Conservation (phyloP, 2,329 filamentous ascomycete species). For the Aspergillus sp. region DNA sequence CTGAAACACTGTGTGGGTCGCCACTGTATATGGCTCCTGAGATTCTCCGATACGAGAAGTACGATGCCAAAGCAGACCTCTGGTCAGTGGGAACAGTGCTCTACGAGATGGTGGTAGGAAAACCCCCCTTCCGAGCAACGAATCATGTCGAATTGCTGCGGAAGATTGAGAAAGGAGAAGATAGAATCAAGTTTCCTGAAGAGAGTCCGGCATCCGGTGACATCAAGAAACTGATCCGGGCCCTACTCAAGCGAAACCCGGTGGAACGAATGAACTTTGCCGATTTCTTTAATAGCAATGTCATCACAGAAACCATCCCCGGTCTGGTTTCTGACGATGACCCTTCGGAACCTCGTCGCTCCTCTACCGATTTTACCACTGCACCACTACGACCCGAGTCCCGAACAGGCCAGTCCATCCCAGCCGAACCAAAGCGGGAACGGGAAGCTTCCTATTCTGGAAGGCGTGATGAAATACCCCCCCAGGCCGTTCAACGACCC, state of each 20-base stretch:
- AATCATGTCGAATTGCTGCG: constrained; percentile 93
- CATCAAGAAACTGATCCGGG: constrained; percentile 75
- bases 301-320: constrained; percentile 72
- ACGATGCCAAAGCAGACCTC: constrained; percentile 92
- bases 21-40: constrained; percentile 98
- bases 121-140: constrained; percentile 81
- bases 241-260: constrained; percentile 77
- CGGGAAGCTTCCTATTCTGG: constrained; percentile 18
- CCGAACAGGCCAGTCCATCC: constrained; percentile 10
- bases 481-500: constrained; percentile 32
- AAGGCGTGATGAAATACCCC: constrained; percentile 16
- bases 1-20: constrained; percentile 93
- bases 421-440: constrained; percentile 12
- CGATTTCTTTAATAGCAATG: constrained; percentile 72
- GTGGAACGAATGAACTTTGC: constrained; percentile 81
- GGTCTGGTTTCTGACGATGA: constrained; percentile 75
- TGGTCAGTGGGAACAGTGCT: constrained; percentile 97
- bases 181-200: constrained; percentile 76
- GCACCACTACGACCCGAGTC: constrained; percentile 10
- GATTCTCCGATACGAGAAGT: constrained; percentile 93
- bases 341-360: constrained; percentile 26
- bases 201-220: constrained; percentile 67
- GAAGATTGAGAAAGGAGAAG: constrained; percentile 85
- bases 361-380: constrained; percentile 12
- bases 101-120: constrained; percentile 90